Conservation (phyloP, 2,329 filamentous ascomycete species). For the Trichophyton benhamiae region DNA sequence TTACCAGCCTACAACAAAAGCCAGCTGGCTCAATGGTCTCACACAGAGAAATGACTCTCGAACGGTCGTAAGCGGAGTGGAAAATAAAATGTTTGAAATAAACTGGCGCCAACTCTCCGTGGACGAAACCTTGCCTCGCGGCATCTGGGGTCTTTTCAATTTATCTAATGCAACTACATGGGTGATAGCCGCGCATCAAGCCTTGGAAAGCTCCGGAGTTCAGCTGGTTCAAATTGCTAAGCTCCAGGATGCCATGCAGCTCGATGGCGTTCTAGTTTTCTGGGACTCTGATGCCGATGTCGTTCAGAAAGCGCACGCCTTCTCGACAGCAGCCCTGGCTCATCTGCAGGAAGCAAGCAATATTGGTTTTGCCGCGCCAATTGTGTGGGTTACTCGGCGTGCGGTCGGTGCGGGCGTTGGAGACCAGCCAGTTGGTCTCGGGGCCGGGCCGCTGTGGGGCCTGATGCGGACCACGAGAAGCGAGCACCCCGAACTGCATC, state of each 20-base stretch:
- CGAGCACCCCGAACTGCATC: conserved; percentile 4
- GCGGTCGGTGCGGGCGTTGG: neutral
- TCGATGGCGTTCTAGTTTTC: neutral
- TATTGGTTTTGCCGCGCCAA: neutral
- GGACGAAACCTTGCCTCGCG: neutral
- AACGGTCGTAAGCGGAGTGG: neutral
- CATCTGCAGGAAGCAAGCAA: neutral
- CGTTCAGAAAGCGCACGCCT: neutral
- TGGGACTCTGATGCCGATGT: conserved; percentile 1
- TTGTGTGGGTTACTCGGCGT: conserved; percentile 8
- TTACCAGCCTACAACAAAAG: neutral
- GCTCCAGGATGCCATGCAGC: neutral
- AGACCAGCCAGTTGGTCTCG: neutral
- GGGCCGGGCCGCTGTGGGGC: conserved; percentile 1
- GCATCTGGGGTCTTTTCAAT: neutral
- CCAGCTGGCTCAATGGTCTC: neutral
- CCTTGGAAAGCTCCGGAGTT: neutral
- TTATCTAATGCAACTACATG: neutral
- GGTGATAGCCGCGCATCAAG: neutral
- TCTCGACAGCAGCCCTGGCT: neutral
- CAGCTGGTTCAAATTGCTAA: neutral
- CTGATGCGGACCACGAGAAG: conserved; percentile 5
- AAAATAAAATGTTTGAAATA: conserved; percentile 1
- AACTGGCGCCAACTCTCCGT: neutral
- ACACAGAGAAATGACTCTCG: neutral